Evolutionary conservation across 345 rosid species (phyloP).

Genomic region (Moricandia arvensis): DNA sequence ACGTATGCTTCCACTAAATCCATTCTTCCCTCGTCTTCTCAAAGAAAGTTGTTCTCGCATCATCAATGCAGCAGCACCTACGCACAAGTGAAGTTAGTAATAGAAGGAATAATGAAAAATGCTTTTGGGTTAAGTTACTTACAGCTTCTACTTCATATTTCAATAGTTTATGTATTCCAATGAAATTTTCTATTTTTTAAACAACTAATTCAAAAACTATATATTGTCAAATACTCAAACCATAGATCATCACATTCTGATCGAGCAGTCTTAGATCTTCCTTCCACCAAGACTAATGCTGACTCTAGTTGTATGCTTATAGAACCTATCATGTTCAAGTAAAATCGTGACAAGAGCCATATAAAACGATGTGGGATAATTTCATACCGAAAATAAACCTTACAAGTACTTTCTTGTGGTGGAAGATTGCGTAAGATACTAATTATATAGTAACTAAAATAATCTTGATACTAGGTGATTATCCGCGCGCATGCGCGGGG

Average conservation of each 20-base stretch:
- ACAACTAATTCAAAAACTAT: neutral
- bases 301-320: neutral
- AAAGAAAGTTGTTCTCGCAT: conserved; percentile 2
- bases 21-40: conserved; percentile 17
- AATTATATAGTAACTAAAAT: neutral
- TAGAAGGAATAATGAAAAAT: neutral
- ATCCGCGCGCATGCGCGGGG: no score
- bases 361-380: neutral
- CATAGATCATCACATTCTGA: neutral
- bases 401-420: neutral
- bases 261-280: neutral
- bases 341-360: neutral
- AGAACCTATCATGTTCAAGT: neutral
- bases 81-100: conserved; percentile 7
- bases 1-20: conserved; percentile 4
- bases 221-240: neutral
- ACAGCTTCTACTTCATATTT: neutral
- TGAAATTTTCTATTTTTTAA: neutral
- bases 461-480: no score
- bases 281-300: neutral
- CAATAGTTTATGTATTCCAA: neutral
- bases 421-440: neutral
- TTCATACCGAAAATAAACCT: neutral
- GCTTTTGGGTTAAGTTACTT: neutral
- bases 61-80: neutral